A percentile compares a stretch with the other conserved stretches of the same genome.
Conservation (phyloP, 805 yeast genomes). For the Diddensiella santjacobensis region DNA sequence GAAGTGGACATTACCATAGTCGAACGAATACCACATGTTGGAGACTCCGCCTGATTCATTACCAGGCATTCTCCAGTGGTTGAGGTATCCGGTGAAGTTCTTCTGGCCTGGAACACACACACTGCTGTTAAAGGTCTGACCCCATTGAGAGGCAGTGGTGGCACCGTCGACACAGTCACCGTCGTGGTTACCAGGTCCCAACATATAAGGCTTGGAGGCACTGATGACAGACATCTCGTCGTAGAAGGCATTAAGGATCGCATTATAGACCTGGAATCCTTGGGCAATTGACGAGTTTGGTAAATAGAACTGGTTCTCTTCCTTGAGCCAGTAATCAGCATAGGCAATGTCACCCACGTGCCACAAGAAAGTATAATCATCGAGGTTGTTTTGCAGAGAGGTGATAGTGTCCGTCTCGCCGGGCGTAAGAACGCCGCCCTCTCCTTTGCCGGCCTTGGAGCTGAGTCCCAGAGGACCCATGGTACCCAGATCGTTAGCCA, state of each 20-base stretch:
- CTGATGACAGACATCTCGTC: constrained; percentile 22
- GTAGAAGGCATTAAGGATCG: constrained; percentile 25
- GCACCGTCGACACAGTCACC: constrained; percentile 23
- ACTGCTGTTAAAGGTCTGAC: constrained; percentile 10
- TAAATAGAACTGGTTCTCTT: constrained; percentile 18
- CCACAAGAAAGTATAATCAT: constrained; percentile 19
- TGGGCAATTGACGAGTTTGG: constrained; percentile 16
- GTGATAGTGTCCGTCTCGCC: constrained; percentile 22
- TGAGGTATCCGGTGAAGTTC: constrained; percentile 28
- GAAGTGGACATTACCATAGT: constrained; percentile 30
- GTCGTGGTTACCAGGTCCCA: constrained; percentile 29
- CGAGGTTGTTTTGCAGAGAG: constrained; percentile 10
- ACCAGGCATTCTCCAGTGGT: constrained; percentile 30
- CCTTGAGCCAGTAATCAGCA: constrained; percentile 29
- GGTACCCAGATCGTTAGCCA: constrained; percentile 21
- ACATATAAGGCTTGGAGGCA: constrained; percentile 25
- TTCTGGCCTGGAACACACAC: constrained; percentile 25
- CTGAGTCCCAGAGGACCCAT: constrained; percentile 21
- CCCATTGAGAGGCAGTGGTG: constrained; percentile 7
- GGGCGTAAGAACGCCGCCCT: constrained; percentile 17
- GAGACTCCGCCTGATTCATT: constrained; percentile 24
- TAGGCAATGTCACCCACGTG: constrained; percentile 30
- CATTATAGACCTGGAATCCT: constrained; percentile 21
- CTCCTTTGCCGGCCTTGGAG: constrained; percentile 14
- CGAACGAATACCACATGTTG: constrained; percentile 31